Percentiles rank a stretch among this genome's conserved stretches.
Conservation (phyloP, 2,329 filamentous ascomycete genomes). For the Remersonia thermophila region DNA sequence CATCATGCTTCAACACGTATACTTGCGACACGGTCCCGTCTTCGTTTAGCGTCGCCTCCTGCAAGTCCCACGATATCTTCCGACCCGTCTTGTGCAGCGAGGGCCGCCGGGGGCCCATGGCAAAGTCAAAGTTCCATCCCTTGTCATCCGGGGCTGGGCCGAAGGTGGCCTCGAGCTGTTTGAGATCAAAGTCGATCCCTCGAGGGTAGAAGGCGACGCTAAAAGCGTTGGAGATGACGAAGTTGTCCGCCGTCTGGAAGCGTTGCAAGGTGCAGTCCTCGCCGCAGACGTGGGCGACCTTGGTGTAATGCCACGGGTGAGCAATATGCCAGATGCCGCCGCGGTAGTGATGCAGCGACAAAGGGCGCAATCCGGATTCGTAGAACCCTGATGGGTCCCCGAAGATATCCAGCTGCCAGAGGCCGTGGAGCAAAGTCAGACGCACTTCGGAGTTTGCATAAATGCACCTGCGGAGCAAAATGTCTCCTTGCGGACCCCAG, state of each 20-base stretch:
- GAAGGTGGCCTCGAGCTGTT: constrained; percentile 24
- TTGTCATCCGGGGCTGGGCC: constrained; percentile 19
- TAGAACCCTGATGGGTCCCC: constrained; percentile 52
- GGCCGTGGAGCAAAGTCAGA: constrained; percentile 42
- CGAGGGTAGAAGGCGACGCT: constrained; percentile 45
- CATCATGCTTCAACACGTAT: constrained; percentile 40
- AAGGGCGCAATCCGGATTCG: constrained; percentile 46
- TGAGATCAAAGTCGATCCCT: constrained; percentile 29
- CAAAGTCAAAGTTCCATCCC: constrained; percentile 23
- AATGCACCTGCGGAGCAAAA: constrained; percentile 49
- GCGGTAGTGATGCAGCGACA: constrained; percentile 54
- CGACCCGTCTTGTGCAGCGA: constrained; percentile 20
- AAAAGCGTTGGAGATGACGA: constrained; percentile 46
- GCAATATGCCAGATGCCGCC: constrained; percentile 45
- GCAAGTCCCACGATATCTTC: constrained; percentile 32
- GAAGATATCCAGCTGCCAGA: constrained; percentile 50
- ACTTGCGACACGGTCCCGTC: constrained; percentile 39
- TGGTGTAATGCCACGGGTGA: constrained; percentile 42
- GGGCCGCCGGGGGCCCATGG: constrained; percentile 20
- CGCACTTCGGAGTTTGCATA: constrained; percentile 49
- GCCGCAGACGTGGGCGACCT: constrained; percentile 46
- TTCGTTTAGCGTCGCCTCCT: constrained; percentile 33
- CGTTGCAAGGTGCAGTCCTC: constrained; percentile 48
- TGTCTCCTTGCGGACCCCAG: constrained; percentile 49
- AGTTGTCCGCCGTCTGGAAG: constrained; percentile 41